These are phyloP conservation scores for Aspergillus fischeri DNA, from an alignment of 2,329 filamentous ascomycete species.

Conservation along the genomic window DNA sequence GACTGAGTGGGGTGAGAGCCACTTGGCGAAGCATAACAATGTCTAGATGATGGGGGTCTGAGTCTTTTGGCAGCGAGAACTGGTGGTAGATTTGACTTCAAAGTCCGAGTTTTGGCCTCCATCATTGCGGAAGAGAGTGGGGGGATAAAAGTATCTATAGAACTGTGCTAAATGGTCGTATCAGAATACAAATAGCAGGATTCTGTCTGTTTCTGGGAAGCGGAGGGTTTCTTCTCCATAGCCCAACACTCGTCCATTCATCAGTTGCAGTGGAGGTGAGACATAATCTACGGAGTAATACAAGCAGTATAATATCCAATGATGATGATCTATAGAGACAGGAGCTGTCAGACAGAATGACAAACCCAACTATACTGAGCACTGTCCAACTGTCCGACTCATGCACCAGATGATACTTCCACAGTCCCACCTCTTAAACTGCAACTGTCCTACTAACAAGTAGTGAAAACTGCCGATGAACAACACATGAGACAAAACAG, in stretches of 20 bases:
- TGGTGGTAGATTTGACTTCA: background rate
- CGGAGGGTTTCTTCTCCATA: background rate
- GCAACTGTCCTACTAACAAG: background rate
- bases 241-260: background rate
- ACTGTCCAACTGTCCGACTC: background rate
- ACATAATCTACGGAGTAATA: background rate
- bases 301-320: background rate
- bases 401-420: too few relatives aligned
- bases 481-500: background rate
- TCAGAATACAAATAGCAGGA: background rate
- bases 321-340: background rate
- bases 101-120: background rate
- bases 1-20: background rate
- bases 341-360: background rate
- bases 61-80: background rate
- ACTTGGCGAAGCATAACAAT: background rate
- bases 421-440: too few relatives aligned
- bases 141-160: background rate
- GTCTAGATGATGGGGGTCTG: background rate
- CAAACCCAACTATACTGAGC: background rate
- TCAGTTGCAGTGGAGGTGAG: background rate
- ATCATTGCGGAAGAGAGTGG: background rate
- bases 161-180: background rate
- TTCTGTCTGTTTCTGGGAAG: background rate
- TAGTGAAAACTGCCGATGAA: background rate